Conservation (phyloP, 805 yeast species). For the Spathaspora passalidarum region DNA sequence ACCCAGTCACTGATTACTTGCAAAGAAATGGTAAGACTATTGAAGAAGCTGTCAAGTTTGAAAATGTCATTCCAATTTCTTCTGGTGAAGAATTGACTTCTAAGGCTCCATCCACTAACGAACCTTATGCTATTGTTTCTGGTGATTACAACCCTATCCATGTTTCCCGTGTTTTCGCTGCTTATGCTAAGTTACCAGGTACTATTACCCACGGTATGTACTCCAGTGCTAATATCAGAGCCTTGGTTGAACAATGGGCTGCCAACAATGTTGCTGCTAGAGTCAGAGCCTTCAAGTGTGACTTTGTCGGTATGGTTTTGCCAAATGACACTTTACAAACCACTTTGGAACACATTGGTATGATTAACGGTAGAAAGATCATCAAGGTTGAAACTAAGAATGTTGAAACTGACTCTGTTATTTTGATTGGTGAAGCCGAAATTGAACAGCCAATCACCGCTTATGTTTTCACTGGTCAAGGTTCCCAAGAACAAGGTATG, state of each 20-base stretch:
- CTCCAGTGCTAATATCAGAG: conserved; percentile 92
- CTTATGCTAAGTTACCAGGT: conserved; percentile 91
- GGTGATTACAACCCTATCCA: conserved; percentile 99
- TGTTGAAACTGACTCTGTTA: conserved; percentile 72
- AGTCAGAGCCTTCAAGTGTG: conserved; percentile 89
- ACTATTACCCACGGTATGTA: conserved; percentile 99
- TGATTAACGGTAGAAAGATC: conserved; percentile 98
- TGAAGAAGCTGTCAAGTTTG: conserved; percentile 91
- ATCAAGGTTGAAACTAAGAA: conserved; percentile 87
- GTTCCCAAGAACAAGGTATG: conserved; percentile 99
- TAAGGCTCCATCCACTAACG: conserved; percentile 93
- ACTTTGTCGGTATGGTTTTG: conserved; percentile 93
- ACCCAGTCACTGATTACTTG: conserved; percentile 94
- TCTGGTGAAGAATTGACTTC: conserved; percentile 58
- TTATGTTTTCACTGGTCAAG: conserved; percentile 98
- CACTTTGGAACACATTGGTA: conserved; percentile 90
- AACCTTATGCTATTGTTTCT: conserved; percentile 93
- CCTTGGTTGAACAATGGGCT: conserved; percentile 96
- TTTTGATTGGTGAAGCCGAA: conserved; percentile 94
- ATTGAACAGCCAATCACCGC: conserved; percentile 97
- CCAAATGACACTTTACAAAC: conserved; percentile 91
- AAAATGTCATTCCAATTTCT: conserved; percentile 83
- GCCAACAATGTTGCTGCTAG: conserved; percentile 95
- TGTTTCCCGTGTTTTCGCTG: conserved; percentile 91
- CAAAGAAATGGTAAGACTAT: conserved; percentile 87